A percentile compares a stretch with the other conserved stretches of the same genome.
Evolutionary conservation across 208 protist genomes (phyloP).

Genomic region (Naegleria gruberi): DNA sequence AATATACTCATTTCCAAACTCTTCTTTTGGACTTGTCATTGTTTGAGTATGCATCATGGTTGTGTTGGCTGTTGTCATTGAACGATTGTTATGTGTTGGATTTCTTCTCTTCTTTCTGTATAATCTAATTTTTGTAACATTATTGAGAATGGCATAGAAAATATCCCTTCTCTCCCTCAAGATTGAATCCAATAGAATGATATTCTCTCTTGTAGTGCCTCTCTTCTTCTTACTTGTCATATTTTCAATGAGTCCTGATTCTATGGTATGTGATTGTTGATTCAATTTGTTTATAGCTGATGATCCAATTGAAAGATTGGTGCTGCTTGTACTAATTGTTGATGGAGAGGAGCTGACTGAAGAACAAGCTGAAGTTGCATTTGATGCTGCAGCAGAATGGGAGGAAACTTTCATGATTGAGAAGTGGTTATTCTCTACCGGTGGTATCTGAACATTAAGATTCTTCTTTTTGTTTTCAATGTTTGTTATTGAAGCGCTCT

Average conservation of each 20-base stretch:
- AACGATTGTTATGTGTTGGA: too few relatives aligned
- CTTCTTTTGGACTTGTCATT: not conserved
- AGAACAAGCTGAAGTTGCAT: too few relatives aligned
- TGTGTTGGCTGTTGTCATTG: not conserved
- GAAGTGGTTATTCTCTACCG: not conserved
- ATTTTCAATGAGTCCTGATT: not conserved
- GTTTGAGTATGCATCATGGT: not conserved
- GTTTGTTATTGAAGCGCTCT: not conserved
- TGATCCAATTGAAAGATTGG: not conserved
- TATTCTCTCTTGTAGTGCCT: not conserved
- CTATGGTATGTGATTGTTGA: too few relatives aligned
- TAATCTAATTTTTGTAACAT: constrained; percentile 1
- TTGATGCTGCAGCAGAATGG: not conserved
- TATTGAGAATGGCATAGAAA: not conserved
- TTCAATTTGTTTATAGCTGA: too few relatives aligned
- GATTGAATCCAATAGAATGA: not conserved
- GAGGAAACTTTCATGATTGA: not conserved
- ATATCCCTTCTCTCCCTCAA: not conserved
- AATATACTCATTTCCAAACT: not conserved
- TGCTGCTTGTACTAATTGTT: not conserved
- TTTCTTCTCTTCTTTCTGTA: not conserved
- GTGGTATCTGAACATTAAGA: not conserved
- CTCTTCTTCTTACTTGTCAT: not conserved
- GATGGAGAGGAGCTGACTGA: not conserved
- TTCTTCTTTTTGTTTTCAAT: not conserved